Percentiles rank a stretch among this genome's conserved stretches.
Evolutionary conservation across 164 flowering plant species (phyloP).

Genomic region (Aristolochia contorta): DNA sequence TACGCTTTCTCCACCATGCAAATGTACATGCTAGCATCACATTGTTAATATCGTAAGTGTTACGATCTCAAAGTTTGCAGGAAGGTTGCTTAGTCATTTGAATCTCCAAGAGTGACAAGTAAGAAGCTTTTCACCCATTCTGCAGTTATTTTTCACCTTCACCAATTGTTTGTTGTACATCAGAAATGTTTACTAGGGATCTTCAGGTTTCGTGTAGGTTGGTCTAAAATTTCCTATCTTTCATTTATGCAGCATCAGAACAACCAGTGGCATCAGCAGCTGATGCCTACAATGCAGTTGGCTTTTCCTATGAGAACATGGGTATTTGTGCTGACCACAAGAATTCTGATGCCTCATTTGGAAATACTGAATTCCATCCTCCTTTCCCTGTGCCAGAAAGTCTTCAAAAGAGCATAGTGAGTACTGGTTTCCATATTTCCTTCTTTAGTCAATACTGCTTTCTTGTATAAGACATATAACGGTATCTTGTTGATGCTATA

Average conservation of each 20-base stretch:
- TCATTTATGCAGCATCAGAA: slow-evolving; percentile 28
- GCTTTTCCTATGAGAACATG: slow-evolving; percentile 61
- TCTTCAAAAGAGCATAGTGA: slow-evolving; percentile 61
- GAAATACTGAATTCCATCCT: slow-evolving; percentile 43
- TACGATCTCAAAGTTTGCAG: slow-evolving; percentile 46
- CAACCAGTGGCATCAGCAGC: slow-evolving; percentile 18
- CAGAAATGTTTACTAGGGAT: not conserved
- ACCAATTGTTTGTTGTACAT: slow-evolving; percentile 5
- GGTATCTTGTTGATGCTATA: slow-evolving; percentile 12
- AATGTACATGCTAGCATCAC: too few species aligned
- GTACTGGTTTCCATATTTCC: slow-evolving; percentile 15
- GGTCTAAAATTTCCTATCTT: slow-evolving; percentile 11
- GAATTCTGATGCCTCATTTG: slow-evolving; percentile 26
- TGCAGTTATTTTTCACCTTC: slow-evolving; percentile 1
- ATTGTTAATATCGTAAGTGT: slow-evolving; percentile 13
- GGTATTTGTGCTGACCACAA: slow-evolving; percentile 29
- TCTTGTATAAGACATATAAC: not conserved
- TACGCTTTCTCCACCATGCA: too few species aligned
- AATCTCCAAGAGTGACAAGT: slow-evolving; percentile 42
- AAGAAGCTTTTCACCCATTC: slow-evolving; percentile 30
- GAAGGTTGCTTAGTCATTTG: slow-evolving; percentile 33
- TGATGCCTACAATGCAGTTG: slow-evolving; percentile 46
- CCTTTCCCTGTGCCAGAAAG: slow-evolving; percentile 77
- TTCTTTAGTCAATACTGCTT: not conserved
- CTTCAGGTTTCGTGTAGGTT: not conserved